A percentile compares a stretch with the other conserved stretches of the same genome.
phyloP scores from a whole-genome alignment of 345 rosid species.

The Carallia pectinifolia region DNA sequence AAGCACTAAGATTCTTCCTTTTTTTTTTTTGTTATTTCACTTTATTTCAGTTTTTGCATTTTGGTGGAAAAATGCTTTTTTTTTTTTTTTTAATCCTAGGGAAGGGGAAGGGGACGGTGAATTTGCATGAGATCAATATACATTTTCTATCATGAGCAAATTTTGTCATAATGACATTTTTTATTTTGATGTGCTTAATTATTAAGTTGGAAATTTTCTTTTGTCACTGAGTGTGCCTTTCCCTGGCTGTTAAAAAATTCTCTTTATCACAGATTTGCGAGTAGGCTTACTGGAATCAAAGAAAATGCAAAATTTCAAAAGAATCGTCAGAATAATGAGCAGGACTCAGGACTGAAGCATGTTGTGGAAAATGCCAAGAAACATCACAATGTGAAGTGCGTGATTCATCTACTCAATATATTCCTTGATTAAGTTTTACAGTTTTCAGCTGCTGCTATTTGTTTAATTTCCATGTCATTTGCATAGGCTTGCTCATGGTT shows the following conservation, averaged over 20 bases:
- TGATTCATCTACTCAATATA: constrained; percentile 9
- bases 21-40: too few relatives aligned
- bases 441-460: not conserved
- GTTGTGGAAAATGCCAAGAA: constrained; percentile 84
- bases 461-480: not conserved
- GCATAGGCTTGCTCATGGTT: not conserved
- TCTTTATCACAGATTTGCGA: constrained; percentile 67
- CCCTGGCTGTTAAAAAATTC: not conserved
- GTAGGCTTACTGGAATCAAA: constrained; percentile 84
- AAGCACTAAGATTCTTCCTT: too few relatives aligned
- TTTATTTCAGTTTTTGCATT: too few relatives aligned
- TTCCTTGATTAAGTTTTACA: not conserved
- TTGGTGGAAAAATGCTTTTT: too few relatives aligned
- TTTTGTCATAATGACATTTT: not conserved
- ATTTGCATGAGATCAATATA: too few relatives aligned
- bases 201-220: not conserved
- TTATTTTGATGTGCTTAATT: not conserved
- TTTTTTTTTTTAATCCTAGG: too few relatives aligned
- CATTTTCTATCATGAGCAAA: not conserved
- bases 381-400: constrained; percentile 77
- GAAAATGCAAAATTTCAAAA: constrained; percentile 86
- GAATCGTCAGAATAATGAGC: constrained; percentile 44
- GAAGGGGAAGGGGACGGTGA: too few relatives aligned
- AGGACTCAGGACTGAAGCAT: constrained; percentile 57
- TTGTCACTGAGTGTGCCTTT: too few relatives aligned